Percentiles rank a stretch among this genome's conserved stretches.
These are phyloP conservation scores for Botryobasidium botryosum DNA, from an alignment of 768 basidiomycete species.

Conservation along the genomic window DNA sequence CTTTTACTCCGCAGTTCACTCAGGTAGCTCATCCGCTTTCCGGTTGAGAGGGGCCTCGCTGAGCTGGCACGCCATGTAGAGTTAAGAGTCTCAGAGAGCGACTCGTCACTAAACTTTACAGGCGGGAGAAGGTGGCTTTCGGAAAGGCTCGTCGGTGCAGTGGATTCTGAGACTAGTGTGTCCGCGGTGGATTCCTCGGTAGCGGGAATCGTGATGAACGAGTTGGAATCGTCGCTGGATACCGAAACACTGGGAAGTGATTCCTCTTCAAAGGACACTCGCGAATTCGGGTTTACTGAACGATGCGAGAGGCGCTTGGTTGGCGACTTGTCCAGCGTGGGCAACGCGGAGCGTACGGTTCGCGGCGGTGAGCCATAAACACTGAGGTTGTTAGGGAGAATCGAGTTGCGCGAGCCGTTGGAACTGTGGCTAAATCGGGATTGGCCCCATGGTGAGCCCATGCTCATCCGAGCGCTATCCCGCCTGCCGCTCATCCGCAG, in stretches of 20 bases:
- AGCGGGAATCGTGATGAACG: constrained; percentile 22
- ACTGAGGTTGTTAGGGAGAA: constrained; percentile 3
- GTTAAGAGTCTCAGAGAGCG: constrained; percentile 53
- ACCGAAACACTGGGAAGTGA: constrained; percentile 52
- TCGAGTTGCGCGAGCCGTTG: no score
- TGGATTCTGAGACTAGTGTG: no score
- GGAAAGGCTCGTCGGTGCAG: no score
- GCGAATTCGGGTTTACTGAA: no score
- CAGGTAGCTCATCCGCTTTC: constrained; percentile 59
- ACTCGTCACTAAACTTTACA: constrained; percentile 61
- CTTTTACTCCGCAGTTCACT: constrained; percentile 67
- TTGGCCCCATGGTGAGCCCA: constrained; percentile 21
- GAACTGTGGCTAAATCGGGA: constrained; percentile 45
- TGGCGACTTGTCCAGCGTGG: no score
- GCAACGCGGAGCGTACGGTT: no score
- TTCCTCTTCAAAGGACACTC: no score
- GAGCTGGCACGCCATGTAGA: constrained; percentile 29
- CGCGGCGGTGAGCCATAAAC: no score
- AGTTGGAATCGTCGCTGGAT: constrained; percentile 53
- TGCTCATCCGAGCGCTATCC: constrained; percentile 26
- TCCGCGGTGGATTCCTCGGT: background rate
- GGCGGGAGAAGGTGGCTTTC: constrained; percentile 64
- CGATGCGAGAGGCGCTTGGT: no score
- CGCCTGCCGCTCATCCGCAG: constrained; percentile 39
- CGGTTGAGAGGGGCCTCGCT: constrained; percentile 20